Percentiles rank a stretch among this genome's conserved stretches.
Evolutionary conservation across 805 yeast species (phyloP).

Genomic region (Sugiyamaella valdiviana): DNA sequence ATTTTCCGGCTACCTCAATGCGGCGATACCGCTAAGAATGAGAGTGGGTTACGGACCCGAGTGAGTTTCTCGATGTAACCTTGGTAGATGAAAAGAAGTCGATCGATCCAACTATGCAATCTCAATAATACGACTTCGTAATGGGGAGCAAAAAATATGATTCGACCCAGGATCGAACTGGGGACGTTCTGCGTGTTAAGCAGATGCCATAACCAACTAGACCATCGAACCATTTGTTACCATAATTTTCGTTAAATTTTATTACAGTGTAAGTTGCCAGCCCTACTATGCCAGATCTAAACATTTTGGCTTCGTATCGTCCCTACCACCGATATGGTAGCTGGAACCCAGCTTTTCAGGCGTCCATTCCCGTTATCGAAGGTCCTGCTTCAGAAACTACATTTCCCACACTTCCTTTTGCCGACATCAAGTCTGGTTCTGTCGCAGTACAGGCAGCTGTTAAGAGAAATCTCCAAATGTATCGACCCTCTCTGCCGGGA

Average conservation of each 20-base stretch:
- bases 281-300: no score
- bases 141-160: constrained; percentile 50
- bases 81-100: no score
- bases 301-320: not conserved
- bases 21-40: no score
- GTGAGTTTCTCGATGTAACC: no score
- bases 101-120: no score
- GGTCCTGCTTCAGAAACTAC: not conserved
- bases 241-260: no score
- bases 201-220: constrained; percentile 99
- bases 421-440: constrained; percentile 8
- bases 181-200: constrained; percentile 99
- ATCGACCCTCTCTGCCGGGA: constrained; percentile 19
- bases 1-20: no score
- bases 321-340: not conserved
- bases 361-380: not conserved
- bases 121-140: no score
- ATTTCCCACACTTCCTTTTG: constrained; percentile 18
- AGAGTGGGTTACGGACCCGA: no score
- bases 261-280: no score
- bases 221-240: constrained; percentile 80
- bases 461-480: constrained; percentile 10
- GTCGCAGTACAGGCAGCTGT: constrained; percentile 9
- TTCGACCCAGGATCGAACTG: constrained; percentile 99
- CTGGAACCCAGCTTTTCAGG: not conserved